phyloP scores from a whole-genome alignment of 73 alveolate species.

The Tetrahymena thermophila region DNA sequence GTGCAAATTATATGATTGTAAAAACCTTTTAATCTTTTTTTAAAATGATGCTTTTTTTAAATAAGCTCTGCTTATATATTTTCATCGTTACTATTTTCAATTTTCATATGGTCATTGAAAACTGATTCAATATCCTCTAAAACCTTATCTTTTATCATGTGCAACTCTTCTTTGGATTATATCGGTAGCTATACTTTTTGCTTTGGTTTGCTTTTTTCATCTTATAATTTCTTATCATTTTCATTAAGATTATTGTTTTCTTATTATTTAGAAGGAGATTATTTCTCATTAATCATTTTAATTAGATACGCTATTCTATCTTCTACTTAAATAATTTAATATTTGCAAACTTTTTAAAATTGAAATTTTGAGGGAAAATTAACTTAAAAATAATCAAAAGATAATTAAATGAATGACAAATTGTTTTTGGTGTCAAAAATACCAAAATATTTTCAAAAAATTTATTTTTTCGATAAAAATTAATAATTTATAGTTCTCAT shows the following conservation, averaged over 20 bases:
- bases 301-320: not conserved
- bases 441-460: not conserved
- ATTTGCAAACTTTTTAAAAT: not conserved
- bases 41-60: not conserved
- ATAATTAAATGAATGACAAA: not conserved
- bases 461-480: no score
- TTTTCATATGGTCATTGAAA: not conserved
- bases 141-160: not conserved
- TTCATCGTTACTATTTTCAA: not conserved
- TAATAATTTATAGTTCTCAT: no score
- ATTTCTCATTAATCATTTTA: not conserved
- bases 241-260: not conserved
- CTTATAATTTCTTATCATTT: not conserved
- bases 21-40: not conserved
- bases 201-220: not conserved
- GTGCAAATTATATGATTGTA: not conserved
- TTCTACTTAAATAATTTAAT: not conserved
- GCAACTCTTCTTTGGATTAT: not conserved
- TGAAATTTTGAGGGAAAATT: not conserved
- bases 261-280: not conserved
- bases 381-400: not conserved
- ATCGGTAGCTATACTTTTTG: not conserved
- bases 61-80: not conserved
- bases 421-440: not conserved
- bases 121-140: not conserved